These are phyloP conservation scores for Lolium rigidum DNA, from an alignment of 176 grass and related monocot genomes.

Conservation along the genomic window DNA sequence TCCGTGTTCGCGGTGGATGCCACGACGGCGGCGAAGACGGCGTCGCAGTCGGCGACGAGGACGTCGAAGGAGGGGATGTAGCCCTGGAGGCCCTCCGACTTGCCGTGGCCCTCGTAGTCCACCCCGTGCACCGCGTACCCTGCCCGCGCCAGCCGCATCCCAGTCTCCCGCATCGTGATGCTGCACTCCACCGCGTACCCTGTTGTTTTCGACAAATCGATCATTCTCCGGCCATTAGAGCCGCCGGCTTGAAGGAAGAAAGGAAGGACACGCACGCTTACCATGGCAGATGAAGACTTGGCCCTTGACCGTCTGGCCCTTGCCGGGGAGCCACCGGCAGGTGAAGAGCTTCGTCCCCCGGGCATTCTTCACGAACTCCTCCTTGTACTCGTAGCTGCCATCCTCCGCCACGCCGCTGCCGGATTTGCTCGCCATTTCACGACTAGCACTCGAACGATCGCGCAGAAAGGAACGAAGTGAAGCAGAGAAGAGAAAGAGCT, in stretches of 20 bases:
- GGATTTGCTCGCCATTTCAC: not conserved
- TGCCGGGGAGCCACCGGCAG: conserved; percentile 62
- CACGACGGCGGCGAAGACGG: conserved; percentile 47
- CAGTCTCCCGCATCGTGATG: conserved; percentile 77
- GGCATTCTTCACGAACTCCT: conserved; percentile 70
- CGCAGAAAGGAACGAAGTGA: not conserved
- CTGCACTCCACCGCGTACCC: conserved; percentile 91
- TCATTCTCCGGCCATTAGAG: not conserved
- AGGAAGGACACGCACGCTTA: not conserved
- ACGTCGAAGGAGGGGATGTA: conserved; percentile 56
- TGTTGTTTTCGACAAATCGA: not conserved
- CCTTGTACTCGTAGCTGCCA: not conserved
- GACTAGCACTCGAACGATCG: not conserved
- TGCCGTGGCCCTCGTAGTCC: conserved; percentile 83
- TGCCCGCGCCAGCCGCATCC: conserved; percentile 53
- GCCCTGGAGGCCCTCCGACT: conserved; percentile 75
- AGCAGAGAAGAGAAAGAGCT: not conserved
- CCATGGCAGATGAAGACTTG: conserved; percentile 87
- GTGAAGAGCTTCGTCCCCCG: conserved; percentile 67
- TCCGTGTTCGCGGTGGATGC: not conserved
- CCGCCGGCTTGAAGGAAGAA: not conserved
- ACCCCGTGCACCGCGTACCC: conserved; percentile 77
- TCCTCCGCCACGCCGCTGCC: not conserved
- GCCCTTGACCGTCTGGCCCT: conserved; percentile 28
- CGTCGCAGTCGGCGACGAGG: conserved; percentile 58